These are phyloP conservation scores for Halophytophthora batemanensis DNA, from an alignment of 352 stramenopile species.

Conservation along the genomic window DNA sequence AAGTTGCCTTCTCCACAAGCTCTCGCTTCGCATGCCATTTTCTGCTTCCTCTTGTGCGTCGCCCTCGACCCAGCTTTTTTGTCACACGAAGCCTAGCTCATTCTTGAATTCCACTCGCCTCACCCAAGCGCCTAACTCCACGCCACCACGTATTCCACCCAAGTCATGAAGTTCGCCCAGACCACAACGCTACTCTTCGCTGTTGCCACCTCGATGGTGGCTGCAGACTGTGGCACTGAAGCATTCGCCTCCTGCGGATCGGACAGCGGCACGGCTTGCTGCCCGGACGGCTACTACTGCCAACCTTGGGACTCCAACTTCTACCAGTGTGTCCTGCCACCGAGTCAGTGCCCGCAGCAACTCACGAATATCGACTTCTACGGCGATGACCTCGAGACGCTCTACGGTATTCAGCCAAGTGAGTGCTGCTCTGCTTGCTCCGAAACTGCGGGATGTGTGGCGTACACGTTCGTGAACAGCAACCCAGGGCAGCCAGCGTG, in stretches of 20 bases:
- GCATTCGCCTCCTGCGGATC: slow-evolving; percentile 11
- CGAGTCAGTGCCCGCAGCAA: slow-evolving; percentile 21
- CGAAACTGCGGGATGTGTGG: slow-evolving; percentile 16
- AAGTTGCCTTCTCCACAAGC: too few species aligned
- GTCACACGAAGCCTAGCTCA: too few species aligned
- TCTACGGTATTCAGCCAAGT: slow-evolving; percentile 25
- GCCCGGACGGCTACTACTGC: slow-evolving; percentile 18
- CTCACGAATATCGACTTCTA: slow-evolving; percentile 34
- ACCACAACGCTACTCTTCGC: background rate
- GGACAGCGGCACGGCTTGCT: slow-evolving; percentile 14
- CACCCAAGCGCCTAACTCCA: too few species aligned
- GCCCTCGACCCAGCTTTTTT: too few species aligned
- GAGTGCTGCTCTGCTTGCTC: slow-evolving; percentile 23
- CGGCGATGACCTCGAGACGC: slow-evolving; percentile 27
- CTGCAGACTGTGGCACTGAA: background rate
- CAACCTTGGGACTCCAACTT: slow-evolving; percentile 27
- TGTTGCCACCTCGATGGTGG: slow-evolving; percentile 3
- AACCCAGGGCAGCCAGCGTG: slow-evolving; percentile 26
- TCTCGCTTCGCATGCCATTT: too few species aligned
- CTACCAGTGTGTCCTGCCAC: slow-evolving; percentile 30
- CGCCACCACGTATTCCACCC: too few species aligned
- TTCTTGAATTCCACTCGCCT: too few species aligned
- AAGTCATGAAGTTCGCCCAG: too few species aligned
- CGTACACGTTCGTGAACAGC: slow-evolving; percentile 47
- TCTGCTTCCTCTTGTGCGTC: too few species aligned